phyloP scores from a whole-genome alignment of 148 eudicot species.

The Cornus controversa region DNA sequence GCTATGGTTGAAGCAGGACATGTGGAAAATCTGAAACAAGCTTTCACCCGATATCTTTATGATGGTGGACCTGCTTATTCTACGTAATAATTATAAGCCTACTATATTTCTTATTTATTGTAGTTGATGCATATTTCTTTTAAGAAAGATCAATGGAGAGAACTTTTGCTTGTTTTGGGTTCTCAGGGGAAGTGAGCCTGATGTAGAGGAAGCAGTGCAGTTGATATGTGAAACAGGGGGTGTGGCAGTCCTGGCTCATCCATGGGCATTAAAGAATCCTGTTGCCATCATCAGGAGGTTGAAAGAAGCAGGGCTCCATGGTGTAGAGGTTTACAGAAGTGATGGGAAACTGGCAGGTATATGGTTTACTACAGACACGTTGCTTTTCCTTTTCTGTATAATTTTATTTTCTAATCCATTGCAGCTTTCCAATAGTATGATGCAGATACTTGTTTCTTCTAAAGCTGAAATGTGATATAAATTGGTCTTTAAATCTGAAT shows the following conservation, averaged over 20 bases:
- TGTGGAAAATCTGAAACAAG: constrained; percentile 90
- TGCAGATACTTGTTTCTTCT: too few relatives aligned
- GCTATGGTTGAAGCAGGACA: constrained; percentile 96
- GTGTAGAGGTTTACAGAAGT: constrained; percentile 86
- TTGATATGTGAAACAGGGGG: constrained; percentile 83
- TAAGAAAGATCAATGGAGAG: not conserved
- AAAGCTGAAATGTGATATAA: not conserved
- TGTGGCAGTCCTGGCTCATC: constrained; percentile 89
- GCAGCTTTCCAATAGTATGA: not conserved
- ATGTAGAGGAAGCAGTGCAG: constrained; percentile 74
- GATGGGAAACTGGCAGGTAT: constrained; percentile 91
- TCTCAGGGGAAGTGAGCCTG: constrained; percentile 85
- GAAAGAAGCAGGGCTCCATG: constrained; percentile 86
- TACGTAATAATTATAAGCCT: constrained; percentile 44
- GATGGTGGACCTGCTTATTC: constrained; percentile 98
- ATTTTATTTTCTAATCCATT: not conserved
- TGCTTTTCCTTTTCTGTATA: not conserved
- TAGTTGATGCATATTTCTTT: not conserved
- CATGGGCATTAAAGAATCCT: constrained; percentile 89
- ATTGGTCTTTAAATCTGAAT: not conserved
- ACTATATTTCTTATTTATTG: not conserved
- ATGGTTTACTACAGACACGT: not conserved
- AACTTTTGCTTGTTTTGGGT: constrained; percentile 17
- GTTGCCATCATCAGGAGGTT: constrained; percentile 54
- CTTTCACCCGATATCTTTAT: constrained; percentile 81